Evolutionary conservation across 371 early-diverging fungal genomes (phyloP), one percentile per base, ranked within the genome.

Genomic region (Coemansia linderi): DNA sequence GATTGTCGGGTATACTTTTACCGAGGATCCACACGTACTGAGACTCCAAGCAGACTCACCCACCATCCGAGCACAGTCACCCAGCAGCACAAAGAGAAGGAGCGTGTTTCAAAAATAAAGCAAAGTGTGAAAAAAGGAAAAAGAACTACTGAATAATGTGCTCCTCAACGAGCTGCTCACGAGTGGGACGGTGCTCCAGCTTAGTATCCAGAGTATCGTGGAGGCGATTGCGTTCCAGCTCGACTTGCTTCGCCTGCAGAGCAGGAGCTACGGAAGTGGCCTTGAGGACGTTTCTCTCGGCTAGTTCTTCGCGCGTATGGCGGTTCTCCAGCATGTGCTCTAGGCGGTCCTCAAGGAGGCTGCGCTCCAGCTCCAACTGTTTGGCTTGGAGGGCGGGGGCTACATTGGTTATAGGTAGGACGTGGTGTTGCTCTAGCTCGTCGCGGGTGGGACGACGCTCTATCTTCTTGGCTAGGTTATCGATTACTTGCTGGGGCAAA

Each of bases 121-220:
- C 2, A 22, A 36, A 46, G 3, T 24, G 12, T 29, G 24, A 19
- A 10, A 19, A 8, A 19, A 33, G 7, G 37, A 52, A 38, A 63
- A 48, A 33, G 37, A 24, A 17, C n/a, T 41, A 48, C 40, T 61
- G 13, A 58, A 90, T 72, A 63, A 92, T 91, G 22, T 88, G 85
- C 24, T 84, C 82, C 60, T 92, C 88, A 41, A 84, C 84, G 41
- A 95, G 85, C 64, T 92, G 85, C 2, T 86, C 85, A 12, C 84
- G 82, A 10, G 87, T 72, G 9, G 94, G 93, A 22, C 94, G 88
- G 60, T 85, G 82, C 60, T 89, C 87, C 46, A 95, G 84, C 70
- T 91, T 92, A 75, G 84, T 81, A 22, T 87, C 89, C 41, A 95
- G 84, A 1, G 82, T 67, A 57, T 92, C 88, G 68, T 89, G 88